Conservation (phyloP, 768 basidiomycete genomes). For the Hericium erinaceus region DNA sequence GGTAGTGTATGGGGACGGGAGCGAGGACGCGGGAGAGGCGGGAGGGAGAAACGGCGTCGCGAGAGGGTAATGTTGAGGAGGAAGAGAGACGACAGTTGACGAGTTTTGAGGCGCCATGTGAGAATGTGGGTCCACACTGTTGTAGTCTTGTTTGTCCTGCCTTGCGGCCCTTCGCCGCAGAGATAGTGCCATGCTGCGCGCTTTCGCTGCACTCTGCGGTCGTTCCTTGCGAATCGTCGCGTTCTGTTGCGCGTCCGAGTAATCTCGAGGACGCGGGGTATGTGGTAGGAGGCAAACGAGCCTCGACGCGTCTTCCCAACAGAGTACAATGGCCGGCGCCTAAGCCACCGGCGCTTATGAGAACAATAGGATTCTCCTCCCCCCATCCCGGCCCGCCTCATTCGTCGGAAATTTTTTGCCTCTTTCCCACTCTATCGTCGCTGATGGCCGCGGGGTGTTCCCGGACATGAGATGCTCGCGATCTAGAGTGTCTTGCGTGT, state of each 20-base stretch:
- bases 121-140: conserved; percentile 4
- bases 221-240: not conserved
- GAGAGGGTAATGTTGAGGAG: not conserved
- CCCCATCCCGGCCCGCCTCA: not conserved
- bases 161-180: not conserved
- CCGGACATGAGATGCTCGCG: not conserved
- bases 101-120: conserved; percentile 2
- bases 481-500: not conserved
- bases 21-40: not conserved
- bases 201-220: not conserved
- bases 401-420: not conserved
- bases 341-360: not conserved
- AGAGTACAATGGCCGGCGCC: not conserved
- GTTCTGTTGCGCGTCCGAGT: not conserved
- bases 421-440: not conserved
- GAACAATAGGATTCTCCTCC: not conserved
- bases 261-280: not conserved
- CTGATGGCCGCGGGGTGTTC: not conserved
- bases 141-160: conserved; percentile 1
- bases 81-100: conserved; percentile 1
- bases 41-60: not conserved
- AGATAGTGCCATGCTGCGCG: not conserved
- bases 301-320: not conserved
- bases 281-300: not conserved
- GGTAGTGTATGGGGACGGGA: no score